Percentiles rank a stretch among this genome's conserved stretches.
Evolutionary conservation across 2,329 filamentous ascomycete species (phyloP).

Genomic region (Claviceps purpurea): DNA sequence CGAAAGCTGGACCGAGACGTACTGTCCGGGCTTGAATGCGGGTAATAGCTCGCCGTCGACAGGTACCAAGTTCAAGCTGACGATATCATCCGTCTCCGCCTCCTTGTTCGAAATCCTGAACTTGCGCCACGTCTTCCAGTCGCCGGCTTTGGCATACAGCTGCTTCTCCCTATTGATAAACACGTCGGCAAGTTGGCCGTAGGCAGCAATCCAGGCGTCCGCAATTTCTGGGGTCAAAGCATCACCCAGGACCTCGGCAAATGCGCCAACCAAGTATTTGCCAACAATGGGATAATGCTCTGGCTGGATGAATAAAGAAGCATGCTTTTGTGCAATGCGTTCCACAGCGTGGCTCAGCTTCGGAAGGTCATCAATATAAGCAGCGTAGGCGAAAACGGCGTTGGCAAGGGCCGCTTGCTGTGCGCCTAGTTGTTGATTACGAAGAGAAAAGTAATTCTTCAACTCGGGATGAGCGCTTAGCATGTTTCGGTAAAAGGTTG

Average conservation of each 20-base stretch:
- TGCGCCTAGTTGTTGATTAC: conserved; percentile 53
- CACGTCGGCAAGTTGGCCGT: conserved; percentile 55
- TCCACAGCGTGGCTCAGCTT: conserved; percentile 43
- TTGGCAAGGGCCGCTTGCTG: conserved; percentile 58
- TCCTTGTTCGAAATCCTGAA: conserved; percentile 48
- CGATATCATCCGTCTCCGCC: conserved; percentile 45
- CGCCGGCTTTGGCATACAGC: conserved; percentile 39
- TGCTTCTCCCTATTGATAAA: conserved; percentile 52
- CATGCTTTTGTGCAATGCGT: conserved; percentile 66
- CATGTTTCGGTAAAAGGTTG: conserved; percentile 58
- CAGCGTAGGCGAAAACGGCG: conserved; percentile 59
- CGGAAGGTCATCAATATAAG: conserved; percentile 56
- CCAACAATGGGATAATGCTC: conserved; percentile 62
- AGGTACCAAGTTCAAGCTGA: conserved; percentile 57
- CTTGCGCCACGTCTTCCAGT: conserved; percentile 35
- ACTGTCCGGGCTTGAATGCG: conserved; percentile 56
- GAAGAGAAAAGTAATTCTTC: conserved; percentile 56
- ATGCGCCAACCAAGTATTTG: conserved; percentile 51
- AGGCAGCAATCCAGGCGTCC: conserved; percentile 60
- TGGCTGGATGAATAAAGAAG: conserved; percentile 52
- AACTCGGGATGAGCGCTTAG: conserved; percentile 50
- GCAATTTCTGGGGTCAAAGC: conserved; percentile 53
- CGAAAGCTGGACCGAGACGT: conserved; percentile 51
- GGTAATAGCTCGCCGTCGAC: conserved; percentile 43
- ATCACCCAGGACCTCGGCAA: conserved; percentile 52